Conservation (phyloP, 495 filamentous ascomycete species). For the Talaromyces wortmannii region DNA sequence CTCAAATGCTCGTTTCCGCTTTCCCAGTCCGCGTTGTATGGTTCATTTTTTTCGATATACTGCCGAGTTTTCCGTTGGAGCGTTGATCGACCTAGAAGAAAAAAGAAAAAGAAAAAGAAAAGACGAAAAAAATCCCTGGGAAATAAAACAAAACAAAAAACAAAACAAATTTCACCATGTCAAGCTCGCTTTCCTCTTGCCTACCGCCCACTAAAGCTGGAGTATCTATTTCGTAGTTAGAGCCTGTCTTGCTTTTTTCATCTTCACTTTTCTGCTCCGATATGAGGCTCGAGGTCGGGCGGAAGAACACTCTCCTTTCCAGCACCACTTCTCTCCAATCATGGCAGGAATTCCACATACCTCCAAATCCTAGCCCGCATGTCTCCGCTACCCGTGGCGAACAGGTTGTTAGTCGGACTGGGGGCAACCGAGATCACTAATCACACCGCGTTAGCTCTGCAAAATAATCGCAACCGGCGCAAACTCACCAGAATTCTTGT, state of each 20-base stretch:
- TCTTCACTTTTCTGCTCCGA: neutral
- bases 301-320: neutral
- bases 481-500: constrained; percentile 73
- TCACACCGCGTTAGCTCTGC: constrained; percentile 12
- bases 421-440: constrained; percentile 83
- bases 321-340: constrained; percentile 2
- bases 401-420: constrained; percentile 69
- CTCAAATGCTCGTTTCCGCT: too few species aligned
- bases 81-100: too few species aligned
- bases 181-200: constrained; percentile 14
- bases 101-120: too few species aligned
- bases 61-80: too few species aligned
- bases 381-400: constrained; percentile 85
- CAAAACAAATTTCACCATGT: too few species aligned
- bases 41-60: too few species aligned
- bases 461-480: neutral
- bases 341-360: constrained; percentile 32
- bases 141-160: too few species aligned
- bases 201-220: constrained; percentile 39
- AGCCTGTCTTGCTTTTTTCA: neutral
- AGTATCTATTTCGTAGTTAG: constrained; percentile 26
- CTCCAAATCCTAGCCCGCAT: constrained; percentile 90
- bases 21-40: too few species aligned
- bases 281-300: constrained; percentile 4
- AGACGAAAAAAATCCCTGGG: too few species aligned